Base-by-base conservation (phyloP, 306 rosid genomes). In the Medicago ruthenica region DNA sequence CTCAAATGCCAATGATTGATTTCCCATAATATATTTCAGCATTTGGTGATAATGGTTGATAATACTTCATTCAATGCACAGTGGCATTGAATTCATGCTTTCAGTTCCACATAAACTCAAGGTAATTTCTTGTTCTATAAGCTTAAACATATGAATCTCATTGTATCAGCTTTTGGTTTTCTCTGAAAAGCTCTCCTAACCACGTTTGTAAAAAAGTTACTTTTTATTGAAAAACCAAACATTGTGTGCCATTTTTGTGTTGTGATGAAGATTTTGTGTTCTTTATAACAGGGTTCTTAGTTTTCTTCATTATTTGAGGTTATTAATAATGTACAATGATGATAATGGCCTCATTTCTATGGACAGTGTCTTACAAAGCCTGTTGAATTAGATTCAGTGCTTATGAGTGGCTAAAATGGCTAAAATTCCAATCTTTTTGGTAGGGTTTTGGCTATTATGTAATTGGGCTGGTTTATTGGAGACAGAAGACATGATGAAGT, bases 401-500 rank as follows among this genome's bases (percentile, higher is more conserved):
- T 20, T 13, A 36, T 21, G 20, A 36, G 22, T 54, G 14, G 48
- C 13, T 53, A 53, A 59, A 82, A 82, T 82, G 80, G 77, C 74
- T 8, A 80, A 73, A 60, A n/a, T 59, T 24, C 27, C 70, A 34
- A 41, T 84, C 9, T 21, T 80, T 16, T 37, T 71, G 41, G 3
- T 76, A 67, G 77, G 82, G 45, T 20, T 80, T 42, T 74, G 79
- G 65, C 74, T 84, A 13, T 34, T 80, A 59, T 40, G 55, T 21
- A 18, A 37, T 63, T 71, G 63, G 65, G 4, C 13, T 48, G 58
- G 76, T 5, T 76, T 79, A 61, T 66, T 74, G 50, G 79, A 80
- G 37, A 67, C 76, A 76, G 82, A 76, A 48, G 73, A 80, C 73
- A 50, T 67, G 37, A 50, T 72, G 37, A 76, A 71, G 14, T 84